A percentile compares a stretch with the other conserved stretches of the same genome.
phyloP scores from a whole-genome alignment of 2,329 filamentous ascomycete genomes.

The Cercospora sp. region DNA sequence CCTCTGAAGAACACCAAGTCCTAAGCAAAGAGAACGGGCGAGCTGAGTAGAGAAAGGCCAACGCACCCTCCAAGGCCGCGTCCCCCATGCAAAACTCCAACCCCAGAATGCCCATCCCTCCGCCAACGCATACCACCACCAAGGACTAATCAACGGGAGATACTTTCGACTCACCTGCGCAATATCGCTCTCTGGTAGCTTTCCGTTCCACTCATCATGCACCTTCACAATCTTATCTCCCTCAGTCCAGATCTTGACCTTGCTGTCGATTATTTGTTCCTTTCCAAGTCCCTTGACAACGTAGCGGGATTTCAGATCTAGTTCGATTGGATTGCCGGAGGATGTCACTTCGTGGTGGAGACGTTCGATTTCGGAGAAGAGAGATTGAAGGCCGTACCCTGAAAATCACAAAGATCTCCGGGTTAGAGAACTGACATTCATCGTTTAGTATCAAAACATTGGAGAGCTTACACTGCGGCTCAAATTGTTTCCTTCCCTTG shows the following conservation, averaged over 20 bases:
- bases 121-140: slow-evolving; percentile 45
- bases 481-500: slow-evolving; percentile 55
- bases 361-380: slow-evolving; percentile 60
- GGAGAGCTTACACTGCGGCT: slow-evolving; percentile 43
- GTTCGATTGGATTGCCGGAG: slow-evolving; percentile 60
- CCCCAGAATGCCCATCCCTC: slow-evolving; percentile 42
- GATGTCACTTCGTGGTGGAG: slow-evolving; percentile 56
- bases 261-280: slow-evolving; percentile 53
- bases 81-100: slow-evolving; percentile 46
- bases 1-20: neutral
- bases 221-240: slow-evolving; percentile 53
- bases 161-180: slow-evolving; percentile 50
- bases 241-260: slow-evolving; percentile 50
- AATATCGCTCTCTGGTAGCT: slow-evolving; percentile 53
- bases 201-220: slow-evolving; percentile 58
- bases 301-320: slow-evolving; percentile 57
- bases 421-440: neutral
- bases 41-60: slow-evolving; percentile 4
- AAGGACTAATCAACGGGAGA: slow-evolving; percentile 37
- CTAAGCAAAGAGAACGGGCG: neutral
- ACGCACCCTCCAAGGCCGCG: slow-evolving; percentile 45
- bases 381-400: slow-evolving; percentile 59
- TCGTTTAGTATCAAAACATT: too few species aligned
- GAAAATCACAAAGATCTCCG: neutral
- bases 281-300: slow-evolving; percentile 55